Conservation (phyloP, 257 asterid species). For the Linderniella brevidens region DNA sequence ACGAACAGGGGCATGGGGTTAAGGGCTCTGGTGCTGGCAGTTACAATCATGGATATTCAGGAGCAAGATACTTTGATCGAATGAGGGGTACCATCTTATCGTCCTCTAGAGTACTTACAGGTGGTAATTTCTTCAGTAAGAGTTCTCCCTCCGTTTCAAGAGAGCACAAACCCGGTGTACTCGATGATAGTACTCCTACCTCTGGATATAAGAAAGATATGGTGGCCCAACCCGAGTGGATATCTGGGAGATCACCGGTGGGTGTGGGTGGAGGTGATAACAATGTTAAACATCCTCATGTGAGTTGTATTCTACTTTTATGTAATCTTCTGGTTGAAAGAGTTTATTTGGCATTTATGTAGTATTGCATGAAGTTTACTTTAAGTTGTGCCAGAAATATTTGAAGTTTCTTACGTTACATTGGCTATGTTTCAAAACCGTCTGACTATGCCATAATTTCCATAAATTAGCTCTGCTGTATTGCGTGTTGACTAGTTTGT, state of each 20-base stretch:
- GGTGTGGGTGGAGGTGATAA: conserved; percentile 48
- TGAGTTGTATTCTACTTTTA: neutral
- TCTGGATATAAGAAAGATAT: conserved; percentile 42
- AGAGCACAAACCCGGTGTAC: too few species aligned
- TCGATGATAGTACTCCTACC: too few species aligned
- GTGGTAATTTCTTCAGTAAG: conserved; percentile 67
- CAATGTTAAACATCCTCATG: conserved; percentile 26
- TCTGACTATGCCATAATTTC: too few species aligned
- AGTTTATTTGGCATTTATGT: too few species aligned
- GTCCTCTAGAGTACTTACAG: conserved; percentile 88
- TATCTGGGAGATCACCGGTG: conserved; percentile 26
- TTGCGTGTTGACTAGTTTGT: too few species aligned
- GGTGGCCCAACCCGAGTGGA: conserved; percentile 37
- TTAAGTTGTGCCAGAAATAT: too few species aligned
- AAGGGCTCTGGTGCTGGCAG: too few species aligned
- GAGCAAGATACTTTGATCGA: conserved; percentile 82
- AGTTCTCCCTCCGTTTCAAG: conserved; percentile 32
- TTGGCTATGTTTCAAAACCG: too few species aligned
- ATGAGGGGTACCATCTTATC: conserved; percentile 88
- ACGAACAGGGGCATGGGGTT: conserved; percentile 43
- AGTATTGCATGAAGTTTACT: too few species aligned
- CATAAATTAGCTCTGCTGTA: too few species aligned
- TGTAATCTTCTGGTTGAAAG: too few species aligned
- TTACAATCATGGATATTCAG: conserved; percentile 51
- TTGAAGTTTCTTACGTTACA: too few species aligned